These are phyloP conservation scores for Plasmodium inui DNA, from an alignment of 169 alveolate genomes.

Conservation along the genomic window DNA sequence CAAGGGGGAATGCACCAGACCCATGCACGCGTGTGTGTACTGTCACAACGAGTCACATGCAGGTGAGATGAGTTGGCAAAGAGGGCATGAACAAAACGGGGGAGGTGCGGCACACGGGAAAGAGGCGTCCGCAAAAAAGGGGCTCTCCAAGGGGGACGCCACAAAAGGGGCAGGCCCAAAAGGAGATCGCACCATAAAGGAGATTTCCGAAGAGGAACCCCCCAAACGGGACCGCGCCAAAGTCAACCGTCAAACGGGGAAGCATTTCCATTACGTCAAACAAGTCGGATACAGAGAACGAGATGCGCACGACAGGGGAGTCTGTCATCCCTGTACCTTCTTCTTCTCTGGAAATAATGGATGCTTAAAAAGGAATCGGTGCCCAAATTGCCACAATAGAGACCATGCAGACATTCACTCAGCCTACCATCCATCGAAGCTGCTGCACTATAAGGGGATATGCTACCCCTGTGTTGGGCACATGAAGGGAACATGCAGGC, in stretches of 20 bases:
- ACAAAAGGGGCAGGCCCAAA: not conserved
- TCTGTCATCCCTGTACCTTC: conserved; percentile 16
- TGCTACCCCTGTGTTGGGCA: conserved; percentile 17
- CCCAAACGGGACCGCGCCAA: not conserved
- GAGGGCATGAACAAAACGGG: not conserved
- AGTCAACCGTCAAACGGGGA: not conserved
- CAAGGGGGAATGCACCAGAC: conserved; percentile 16
- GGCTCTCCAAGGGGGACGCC: not conserved
- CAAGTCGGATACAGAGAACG: not conserved
- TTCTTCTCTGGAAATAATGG: conserved; percentile 15
- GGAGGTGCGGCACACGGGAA: not conserved
- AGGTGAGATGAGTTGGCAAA: not conserved
- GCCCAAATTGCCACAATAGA: conserved; percentile 17
- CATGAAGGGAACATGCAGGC: conserved; percentile 11
- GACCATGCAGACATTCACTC: conserved; percentile 38
- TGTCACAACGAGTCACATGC: conserved; percentile 17
- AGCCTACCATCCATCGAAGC: conserved; percentile 23
- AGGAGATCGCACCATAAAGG: not conserved
- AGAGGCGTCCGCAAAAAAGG: not conserved
- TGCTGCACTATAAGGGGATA: conserved; percentile 14
- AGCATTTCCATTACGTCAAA: not conserved
- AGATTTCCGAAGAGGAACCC: not conserved
- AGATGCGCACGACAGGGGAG: conserved; percentile 8
- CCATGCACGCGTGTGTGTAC: conserved; percentile 24
- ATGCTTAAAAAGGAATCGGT: not conserved